These are phyloP conservation scores for Closterium sp. DNA, from an alignment of 139 green algal genomes.

Conservation along the genomic window DNA sequence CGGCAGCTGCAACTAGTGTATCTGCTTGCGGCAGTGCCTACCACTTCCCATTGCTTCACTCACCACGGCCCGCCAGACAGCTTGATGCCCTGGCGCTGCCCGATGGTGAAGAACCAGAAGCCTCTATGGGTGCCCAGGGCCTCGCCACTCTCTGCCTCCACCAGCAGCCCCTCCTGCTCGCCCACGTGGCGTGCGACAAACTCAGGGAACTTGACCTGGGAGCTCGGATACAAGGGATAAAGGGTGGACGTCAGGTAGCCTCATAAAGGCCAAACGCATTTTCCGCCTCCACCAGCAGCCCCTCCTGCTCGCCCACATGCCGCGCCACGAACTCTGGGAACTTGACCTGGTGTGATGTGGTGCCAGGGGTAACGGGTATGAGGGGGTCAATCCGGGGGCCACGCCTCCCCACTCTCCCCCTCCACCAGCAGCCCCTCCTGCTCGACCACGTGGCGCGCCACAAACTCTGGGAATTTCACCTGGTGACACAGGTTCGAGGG, in stretches of 20 bases:
- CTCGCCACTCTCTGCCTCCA: slow-evolving; percentile 56
- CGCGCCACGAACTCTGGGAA: slow-evolving; percentile 68
- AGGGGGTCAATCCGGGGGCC: too few relatives aligned
- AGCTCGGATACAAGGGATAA: neutral
- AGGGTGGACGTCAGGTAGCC: too few relatives aligned
- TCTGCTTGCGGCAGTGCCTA: too few relatives aligned
- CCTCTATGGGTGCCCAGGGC: slow-evolving; percentile 72
- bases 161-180: slow-evolving; percentile 79
- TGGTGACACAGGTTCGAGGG: neutral
- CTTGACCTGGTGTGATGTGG: slow-evolving; percentile 39
- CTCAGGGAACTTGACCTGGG: slow-evolving; percentile 54
- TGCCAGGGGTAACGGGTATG: neutral
- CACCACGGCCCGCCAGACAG: slow-evolving; percentile 89
- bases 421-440: slow-evolving; percentile 86
- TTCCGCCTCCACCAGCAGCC: slow-evolving; percentile 84
- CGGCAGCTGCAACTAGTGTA: too few relatives aligned
- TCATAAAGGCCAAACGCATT: too few relatives aligned
- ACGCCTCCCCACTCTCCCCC: slow-evolving; percentile 59
- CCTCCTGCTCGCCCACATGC: slow-evolving; percentile 87
- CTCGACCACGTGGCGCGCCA: slow-evolving; percentile 85
- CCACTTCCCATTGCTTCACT: too few relatives aligned
- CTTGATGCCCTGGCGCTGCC: slow-evolving; percentile 86
- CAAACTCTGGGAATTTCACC: slow-evolving; percentile 60
- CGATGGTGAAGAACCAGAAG: slow-evolving; percentile 97
- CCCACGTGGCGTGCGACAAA: slow-evolving; percentile 87